A percentile compares a stretch with the other conserved stretches of the same genome.
Evolutionary conservation across 192 early-diverging fungal species (phyloP).

Genomic region (Coemansia sp.): DNA sequence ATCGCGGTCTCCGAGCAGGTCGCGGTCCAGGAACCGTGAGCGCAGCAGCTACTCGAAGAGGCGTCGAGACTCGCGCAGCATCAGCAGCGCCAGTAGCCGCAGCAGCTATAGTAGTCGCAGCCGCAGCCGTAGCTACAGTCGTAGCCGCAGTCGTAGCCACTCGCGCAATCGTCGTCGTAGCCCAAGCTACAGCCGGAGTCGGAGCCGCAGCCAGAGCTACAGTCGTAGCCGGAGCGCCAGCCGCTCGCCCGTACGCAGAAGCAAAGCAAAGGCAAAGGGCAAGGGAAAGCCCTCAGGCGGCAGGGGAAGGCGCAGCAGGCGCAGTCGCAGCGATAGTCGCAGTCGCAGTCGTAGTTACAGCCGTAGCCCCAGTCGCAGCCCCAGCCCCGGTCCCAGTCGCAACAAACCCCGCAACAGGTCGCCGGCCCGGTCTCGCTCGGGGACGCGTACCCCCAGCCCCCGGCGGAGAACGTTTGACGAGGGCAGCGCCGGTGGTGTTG

Average conservation of each 20-base stretch:
- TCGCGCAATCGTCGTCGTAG: slow-evolving; percentile 6
- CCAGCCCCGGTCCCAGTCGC: slow-evolving; percentile 22
- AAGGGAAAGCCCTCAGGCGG: neutral
- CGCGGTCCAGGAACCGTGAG: slow-evolving; percentile 3
- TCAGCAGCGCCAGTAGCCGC: slow-evolving; percentile 17
- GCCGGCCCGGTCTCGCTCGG: slow-evolving; percentile 12
- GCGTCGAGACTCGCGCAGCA: slow-evolving; percentile 15
- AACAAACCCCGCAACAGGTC: slow-evolving; percentile 21
- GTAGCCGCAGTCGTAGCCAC: slow-evolving; percentile 6
- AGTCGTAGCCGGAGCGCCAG: slow-evolving; percentile 3
- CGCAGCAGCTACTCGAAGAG: slow-evolving; percentile 17
- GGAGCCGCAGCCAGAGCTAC: slow-evolving; percentile 1
- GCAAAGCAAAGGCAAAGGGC: slow-evolving; percentile 3
- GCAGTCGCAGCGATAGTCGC: slow-evolving; percentile 6
- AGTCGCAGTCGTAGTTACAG: slow-evolving; percentile 13
- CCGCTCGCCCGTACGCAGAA: slow-evolving; percentile 11
- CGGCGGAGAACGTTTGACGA: slow-evolving; percentile 15
- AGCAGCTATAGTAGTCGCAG: slow-evolving; percentile 21
- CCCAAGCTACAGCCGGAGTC: slow-evolving; percentile 17
- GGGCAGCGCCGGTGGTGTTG: slow-evolving; percentile 8
- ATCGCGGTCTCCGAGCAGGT: slow-evolving; percentile 23
- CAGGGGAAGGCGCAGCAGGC: slow-evolving; percentile 6
- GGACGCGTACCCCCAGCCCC: slow-evolving; percentile 45
- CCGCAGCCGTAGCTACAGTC: slow-evolving; percentile 15
- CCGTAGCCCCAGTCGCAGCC: slow-evolving; percentile 26